Percentiles rank a stretch among this genome's conserved stretches.
phyloP scores from a whole-genome alignment of 371 early-diverging fungal genomes.

The Nosema muscidifuracis region DNA sequence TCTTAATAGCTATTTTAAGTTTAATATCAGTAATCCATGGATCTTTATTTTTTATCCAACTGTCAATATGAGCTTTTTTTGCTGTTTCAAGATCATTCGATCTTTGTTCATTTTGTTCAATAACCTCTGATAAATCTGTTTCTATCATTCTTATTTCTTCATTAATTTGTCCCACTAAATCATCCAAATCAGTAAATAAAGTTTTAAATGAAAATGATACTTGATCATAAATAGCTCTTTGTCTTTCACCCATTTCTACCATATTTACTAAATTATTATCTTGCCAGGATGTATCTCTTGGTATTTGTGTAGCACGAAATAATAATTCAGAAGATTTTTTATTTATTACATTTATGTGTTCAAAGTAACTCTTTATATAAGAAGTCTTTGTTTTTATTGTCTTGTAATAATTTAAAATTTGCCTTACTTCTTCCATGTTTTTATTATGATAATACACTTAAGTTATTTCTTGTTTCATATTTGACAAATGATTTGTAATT shows the following conservation, averaged over 20 bases:
- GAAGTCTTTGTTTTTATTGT: conserved; percentile 26
- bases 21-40: conserved; percentile 45
- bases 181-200: conserved; percentile 30
- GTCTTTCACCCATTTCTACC: conserved; percentile 35
- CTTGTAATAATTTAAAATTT: conserved; percentile 2
- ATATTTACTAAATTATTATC: conserved; percentile 31
- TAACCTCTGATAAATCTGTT: conserved; percentile 10
- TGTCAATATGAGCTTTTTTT: conserved; percentile 22
- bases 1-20: conserved; percentile 43
- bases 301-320: conserved; percentile 40
- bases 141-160: conserved; percentile 25
- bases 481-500: no score
- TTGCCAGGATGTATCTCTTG: conserved; percentile 42
- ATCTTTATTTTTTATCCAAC: conserved; percentile 39
- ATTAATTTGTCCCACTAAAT: conserved; percentile 24
- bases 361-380: conserved; percentile 32
- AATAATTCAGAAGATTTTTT: conserved; percentile 40
- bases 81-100: conserved; percentile 14
- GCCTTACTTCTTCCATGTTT: conserved; percentile 28
- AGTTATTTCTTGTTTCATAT: no score
- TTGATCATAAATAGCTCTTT: conserved; percentile 26
- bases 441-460: no score
- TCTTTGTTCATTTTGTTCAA: conserved; percentile 2
- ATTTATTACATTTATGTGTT: conserved; percentile 3
- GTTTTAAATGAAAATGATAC: background rate